Conservation (phyloP, 306 rosid genomes). For the Macrotyloma uniflorum region DNA sequence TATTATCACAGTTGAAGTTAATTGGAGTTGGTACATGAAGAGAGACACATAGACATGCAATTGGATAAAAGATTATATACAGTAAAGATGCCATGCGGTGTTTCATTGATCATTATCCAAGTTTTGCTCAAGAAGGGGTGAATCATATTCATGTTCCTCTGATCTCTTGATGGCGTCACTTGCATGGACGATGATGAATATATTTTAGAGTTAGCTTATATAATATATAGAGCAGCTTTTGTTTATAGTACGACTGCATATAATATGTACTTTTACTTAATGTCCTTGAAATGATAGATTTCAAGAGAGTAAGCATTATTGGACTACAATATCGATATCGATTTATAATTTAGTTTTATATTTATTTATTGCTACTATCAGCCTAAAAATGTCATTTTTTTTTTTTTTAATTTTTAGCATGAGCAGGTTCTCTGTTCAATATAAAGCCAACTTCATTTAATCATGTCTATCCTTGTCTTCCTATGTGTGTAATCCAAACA, state of each 20-base stretch:
- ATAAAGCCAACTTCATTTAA: no score
- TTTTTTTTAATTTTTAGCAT: no score
- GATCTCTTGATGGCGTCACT: constrained; percentile 26
- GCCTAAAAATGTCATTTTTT: neutral
- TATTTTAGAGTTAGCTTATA: constrained; percentile 17
- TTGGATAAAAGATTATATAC: neutral
- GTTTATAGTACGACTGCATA: constrained; percentile 36
- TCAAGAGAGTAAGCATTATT: constrained; percentile 35
- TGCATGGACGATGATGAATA: constrained; percentile 44
- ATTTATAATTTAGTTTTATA: constrained; percentile 20
- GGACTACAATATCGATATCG: neutral
- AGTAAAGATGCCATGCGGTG: neutral
- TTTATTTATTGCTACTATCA: constrained; percentile 6
- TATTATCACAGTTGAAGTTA: constrained; percentile 54
- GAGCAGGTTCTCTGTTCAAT: neutral
- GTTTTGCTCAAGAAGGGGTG: constrained; percentile 8
- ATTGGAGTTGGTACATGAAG: constrained; percentile 67
- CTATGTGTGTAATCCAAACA: neutral
- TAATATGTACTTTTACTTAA: constrained; percentile 7
- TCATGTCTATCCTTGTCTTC: no score
- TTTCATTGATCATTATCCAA: neutral
- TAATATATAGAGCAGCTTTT: constrained; percentile 31
- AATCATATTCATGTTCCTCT: constrained; percentile 33
- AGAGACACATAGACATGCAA: constrained; percentile 1
- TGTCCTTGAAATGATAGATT: constrained; percentile 39